These are phyloP conservation scores for Colletotrichum chrysophilum DNA, from an alignment of 2,329 filamentous ascomycete species.

Conservation along the genomic window DNA sequence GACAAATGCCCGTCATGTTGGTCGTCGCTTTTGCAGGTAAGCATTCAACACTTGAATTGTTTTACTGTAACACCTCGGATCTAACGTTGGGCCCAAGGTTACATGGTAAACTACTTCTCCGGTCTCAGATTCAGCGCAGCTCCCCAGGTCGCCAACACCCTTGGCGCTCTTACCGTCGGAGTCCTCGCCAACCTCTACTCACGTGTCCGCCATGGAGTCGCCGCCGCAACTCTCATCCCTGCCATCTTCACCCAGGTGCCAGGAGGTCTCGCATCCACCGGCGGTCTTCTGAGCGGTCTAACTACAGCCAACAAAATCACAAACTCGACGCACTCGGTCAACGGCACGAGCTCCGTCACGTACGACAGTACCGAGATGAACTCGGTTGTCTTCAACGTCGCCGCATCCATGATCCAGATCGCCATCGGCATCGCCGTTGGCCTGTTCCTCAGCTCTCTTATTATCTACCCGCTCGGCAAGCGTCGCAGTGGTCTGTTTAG, in stretches of 20 bases:
- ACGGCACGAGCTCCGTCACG: conserved; percentile 36
- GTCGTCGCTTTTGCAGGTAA: conserved; percentile 68
- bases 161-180: conserved; percentile 79
- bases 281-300: conserved; percentile 50
- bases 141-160: conserved; percentile 76
- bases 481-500: conserved; percentile 55
- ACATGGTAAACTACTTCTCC: conserved; percentile 78
- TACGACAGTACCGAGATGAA: conserved; percentile 30
- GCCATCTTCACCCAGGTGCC: conserved; percentile 56
- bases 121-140: conserved; percentile 69
- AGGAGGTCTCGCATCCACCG: conserved; percentile 51
- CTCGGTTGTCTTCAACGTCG: conserved; percentile 49
- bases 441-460: conserved; percentile 52
- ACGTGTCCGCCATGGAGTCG: conserved; percentile 57
- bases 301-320: conserved; percentile 48
- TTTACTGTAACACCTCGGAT: rapidly evolving
- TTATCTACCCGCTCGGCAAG: conserved; percentile 56
- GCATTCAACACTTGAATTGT: neutral
- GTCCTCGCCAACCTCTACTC: conserved; percentile 80
- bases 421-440: conserved; percentile 58
- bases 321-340: conserved; percentile 37
- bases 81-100: conserved; percentile 46
- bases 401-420: conserved; percentile 57
- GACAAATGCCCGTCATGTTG: conserved; percentile 79
- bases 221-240: conserved; percentile 50